Evolutionary conservation across 257 asterid genomes (phyloP).

Genomic region (Solanum virginianum): DNA sequence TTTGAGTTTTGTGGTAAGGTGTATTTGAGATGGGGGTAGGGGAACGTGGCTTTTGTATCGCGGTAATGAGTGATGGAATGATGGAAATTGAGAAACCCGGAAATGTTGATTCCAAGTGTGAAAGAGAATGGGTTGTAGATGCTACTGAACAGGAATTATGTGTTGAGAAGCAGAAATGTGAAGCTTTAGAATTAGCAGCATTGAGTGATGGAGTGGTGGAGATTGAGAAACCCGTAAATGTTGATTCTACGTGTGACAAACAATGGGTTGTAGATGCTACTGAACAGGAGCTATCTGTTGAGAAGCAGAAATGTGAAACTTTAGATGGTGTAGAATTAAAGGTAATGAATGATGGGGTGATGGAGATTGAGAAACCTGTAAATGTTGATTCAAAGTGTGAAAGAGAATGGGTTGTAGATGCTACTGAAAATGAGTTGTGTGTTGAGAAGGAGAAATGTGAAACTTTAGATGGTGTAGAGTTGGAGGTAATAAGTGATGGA

Average conservation of each 20-base stretch:
- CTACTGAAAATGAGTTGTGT: constrained; percentile 19
- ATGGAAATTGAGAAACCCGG: constrained; percentile 22
- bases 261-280: constrained; percentile 9
- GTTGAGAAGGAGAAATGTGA: constrained; percentile 14
- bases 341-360: constrained; percentile 10
- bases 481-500: constrained; percentile 6
- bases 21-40: constrained; percentile 22
- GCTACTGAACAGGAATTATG: neutral
- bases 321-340: constrained; percentile 6
- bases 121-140: constrained; percentile 8
- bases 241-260: constrained; percentile 19
- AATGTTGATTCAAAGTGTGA: constrained; percentile 20
- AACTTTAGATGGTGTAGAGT: constrained; percentile 1
- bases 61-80: constrained; percentile 11
- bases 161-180: neutral
- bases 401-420: constrained; percentile 9
- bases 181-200: neutral
- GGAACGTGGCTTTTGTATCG: constrained; percentile 23
- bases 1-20: constrained; percentile 5
- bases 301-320: neutral
- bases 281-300: neutral
- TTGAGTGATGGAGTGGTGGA: constrained; percentile 17
- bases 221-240: constrained; percentile 13
- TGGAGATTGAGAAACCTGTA: constrained; percentile 18
- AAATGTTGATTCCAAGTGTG: constrained; percentile 21